Evolutionary conservation across 2,329 filamentous ascomycete genomes (phyloP), one percentile per base, ranked within the genome.

Genomic region (Exophiala calicioides): DNA sequence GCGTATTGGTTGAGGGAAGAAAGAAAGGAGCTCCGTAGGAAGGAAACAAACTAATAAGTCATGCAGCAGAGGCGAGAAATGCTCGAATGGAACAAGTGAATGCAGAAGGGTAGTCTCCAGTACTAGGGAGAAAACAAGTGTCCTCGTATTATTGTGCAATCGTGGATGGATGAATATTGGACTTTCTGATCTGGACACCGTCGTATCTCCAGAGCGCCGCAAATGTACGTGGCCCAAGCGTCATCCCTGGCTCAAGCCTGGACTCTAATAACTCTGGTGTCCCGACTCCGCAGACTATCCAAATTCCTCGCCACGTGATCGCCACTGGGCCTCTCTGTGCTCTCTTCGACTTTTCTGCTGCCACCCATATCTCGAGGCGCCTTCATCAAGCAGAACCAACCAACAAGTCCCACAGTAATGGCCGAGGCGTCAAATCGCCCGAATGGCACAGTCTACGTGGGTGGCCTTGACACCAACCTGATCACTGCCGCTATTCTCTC

Each of bases 381-480:
- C n/a, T n/a, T n/a, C n/a, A n/a, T n/a, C n/a, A n/a, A n/a, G n/a
- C n/a, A n/a, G n/a, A n/a, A n/a, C 12, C 10, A 29, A 12, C 23
- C 20, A 45, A 37, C 49, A n/a, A n/a, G n/a, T n/a, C n/a, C n/a
- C 32, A 23, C 26, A 23, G 20, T 19, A 18, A 95, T 96, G 88
- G 84, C 88, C 23, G 90, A 96, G 67, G 75, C 84, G 42, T 62
- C 57, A 44, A 75, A 86, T 39, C 84, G 91, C 53, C 84, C 91
- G 70, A 96, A 95, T 70, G 83, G 88, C 34, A 98, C 93, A 8
- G 79, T 98, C 53, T 94, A 94, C 65, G 88, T 98, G 40, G 90
- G 90, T 54, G 91, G 91, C 23, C 81, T 98, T 39, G 84, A 93
- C 58, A 81, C 85, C 53, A 77, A 82, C 40, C 48, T 53, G 20